Evolutionary conservation across 2,329 filamentous ascomycete genomes (phyloP).

Genomic region (Fusarium bactridioides): DNA sequence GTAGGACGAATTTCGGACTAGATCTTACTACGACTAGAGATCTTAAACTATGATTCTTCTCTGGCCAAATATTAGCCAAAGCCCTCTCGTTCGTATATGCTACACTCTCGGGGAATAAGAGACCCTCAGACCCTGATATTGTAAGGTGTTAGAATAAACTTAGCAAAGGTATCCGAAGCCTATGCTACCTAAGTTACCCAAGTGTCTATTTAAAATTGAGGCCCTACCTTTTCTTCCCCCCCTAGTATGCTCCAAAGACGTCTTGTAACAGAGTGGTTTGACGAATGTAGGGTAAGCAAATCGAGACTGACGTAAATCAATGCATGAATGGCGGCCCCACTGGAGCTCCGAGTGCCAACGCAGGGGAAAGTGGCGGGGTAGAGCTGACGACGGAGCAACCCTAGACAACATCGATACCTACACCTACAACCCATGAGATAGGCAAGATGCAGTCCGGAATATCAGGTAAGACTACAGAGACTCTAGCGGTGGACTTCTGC

Average conservation of each 20-base stretch:
- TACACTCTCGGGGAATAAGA: fast-evolving
- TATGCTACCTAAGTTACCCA: background rate
- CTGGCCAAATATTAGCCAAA: fast-evolving
- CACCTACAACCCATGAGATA: conserved; percentile 1
- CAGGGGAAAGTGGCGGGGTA: conserved; percentile 40
- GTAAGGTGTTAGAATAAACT: background rate
- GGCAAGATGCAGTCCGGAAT: conserved; percentile 79
- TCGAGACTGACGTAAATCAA: background rate
- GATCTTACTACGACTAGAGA: background rate
- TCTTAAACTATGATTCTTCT: fast-evolving
- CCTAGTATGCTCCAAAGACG: background rate
- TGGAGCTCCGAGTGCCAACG: conserved; percentile 26
- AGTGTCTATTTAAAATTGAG: fast-evolving
- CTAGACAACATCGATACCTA: conserved; percentile 23
- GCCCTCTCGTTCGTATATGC: fast-evolving
- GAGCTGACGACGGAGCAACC: conserved; percentile 32
- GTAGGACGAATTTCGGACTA: fast-evolving
- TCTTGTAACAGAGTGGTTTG: no score
- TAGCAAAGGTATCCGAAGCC: background rate
- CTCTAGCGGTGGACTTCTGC: background rate
- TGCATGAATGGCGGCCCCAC: conserved; percentile 31
- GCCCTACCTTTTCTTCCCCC: background rate
- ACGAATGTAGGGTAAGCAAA: conserved; percentile 31
- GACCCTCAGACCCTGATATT: background rate
- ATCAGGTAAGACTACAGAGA: conserved; percentile 61